Evolutionary conservation across 1,284 basidiomycete genomes (phyloP).

Genomic region (Irpex sp.): DNA sequence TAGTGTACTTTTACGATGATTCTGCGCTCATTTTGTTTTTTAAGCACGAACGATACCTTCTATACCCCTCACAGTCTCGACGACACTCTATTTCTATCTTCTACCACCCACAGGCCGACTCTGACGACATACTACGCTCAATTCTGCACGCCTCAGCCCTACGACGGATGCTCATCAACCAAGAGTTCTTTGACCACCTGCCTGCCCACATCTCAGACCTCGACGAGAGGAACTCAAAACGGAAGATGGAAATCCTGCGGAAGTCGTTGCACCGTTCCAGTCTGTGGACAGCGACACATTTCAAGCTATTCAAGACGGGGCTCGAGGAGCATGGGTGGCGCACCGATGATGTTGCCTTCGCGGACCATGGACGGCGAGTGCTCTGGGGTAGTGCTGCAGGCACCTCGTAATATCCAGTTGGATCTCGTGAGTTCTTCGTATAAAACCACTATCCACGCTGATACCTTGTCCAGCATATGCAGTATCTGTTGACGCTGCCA

Average conservation of each 20-base stretch:
- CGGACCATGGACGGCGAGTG: slow-evolving; percentile 27
- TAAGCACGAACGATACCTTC: slow-evolving; percentile 26
- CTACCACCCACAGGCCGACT: slow-evolving; percentile 23
- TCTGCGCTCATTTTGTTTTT: not conserved
- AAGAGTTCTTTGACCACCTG: not conserved
- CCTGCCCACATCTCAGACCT: not conserved
- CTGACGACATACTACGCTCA: slow-evolving; percentile 26
- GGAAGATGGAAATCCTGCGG: not conserved
- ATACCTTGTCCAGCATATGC: too few species aligned
- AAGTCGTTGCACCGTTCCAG: slow-evolving; percentile 1
- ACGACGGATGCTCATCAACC: slow-evolving; percentile 12
- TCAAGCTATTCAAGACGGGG: slow-evolving; percentile 19
- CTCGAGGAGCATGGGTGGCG: slow-evolving; percentile 25
- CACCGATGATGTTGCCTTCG: slow-evolving; percentile 27
- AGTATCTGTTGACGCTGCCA: too few species aligned
- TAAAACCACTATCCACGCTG: not conserved
- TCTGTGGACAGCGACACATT: slow-evolving; percentile 16
- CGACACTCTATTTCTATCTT: slow-evolving; percentile 19
- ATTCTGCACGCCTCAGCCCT: slow-evolving; percentile 26
- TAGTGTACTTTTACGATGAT: not conserved
- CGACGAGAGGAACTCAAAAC: not conserved
- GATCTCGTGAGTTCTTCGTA: not conserved
- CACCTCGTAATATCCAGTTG: not conserved
- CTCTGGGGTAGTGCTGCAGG: slow-evolving; percentile 20
- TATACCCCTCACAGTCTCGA: slow-evolving; percentile 20